Evolutionary conservation across 495 filamentous ascomycete species (phyloP).

Genomic region (Trichoderma parareesei): DNA sequence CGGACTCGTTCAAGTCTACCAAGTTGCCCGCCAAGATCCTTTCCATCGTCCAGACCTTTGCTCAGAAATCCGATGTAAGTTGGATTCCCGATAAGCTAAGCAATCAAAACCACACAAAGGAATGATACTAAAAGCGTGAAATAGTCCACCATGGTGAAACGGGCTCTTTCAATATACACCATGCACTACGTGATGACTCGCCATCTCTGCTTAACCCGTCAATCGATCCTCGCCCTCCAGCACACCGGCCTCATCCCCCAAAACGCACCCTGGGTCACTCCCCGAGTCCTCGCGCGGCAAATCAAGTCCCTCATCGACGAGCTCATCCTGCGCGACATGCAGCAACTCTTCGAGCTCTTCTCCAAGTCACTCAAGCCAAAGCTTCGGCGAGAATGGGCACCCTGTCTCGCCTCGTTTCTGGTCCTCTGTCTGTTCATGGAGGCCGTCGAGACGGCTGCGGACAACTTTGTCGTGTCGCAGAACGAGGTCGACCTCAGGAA

Average conservation of each 20-base stretch:
- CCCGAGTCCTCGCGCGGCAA: constrained; percentile 44
- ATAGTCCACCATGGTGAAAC: constrained; percentile 31
- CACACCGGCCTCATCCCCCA: constrained; percentile 27
- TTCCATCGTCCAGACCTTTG: constrained; percentile 33
- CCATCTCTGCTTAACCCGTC: constrained; percentile 36
- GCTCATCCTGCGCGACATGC: constrained; percentile 36
- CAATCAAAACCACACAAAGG: not conserved
- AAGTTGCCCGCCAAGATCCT: constrained; percentile 34
- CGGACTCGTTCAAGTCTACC: constrained; percentile 32
- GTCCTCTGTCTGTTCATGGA: constrained; percentile 47
- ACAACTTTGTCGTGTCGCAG: constrained; percentile 40
- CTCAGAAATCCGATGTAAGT: constrained; percentile 26
- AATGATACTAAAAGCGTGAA: not conserved
- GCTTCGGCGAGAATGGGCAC: constrained; percentile 40
- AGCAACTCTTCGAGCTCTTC: constrained; percentile 36
- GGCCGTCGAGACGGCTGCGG: constrained; percentile 39
- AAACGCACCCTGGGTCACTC: constrained; percentile 32
- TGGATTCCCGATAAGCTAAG: not conserved
- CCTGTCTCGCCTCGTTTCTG: constrained; percentile 42
- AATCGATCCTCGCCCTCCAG: constrained; percentile 28
- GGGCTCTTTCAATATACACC: constrained; percentile 40
- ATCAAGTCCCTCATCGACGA: constrained; percentile 44
- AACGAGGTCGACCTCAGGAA: constrained; percentile 35
- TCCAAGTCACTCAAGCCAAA: constrained; percentile 41
- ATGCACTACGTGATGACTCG: constrained; percentile 44